Conservation (phyloP, 495 filamentous ascomycete genomes). For the Saxispiralis lemnorum region DNA sequence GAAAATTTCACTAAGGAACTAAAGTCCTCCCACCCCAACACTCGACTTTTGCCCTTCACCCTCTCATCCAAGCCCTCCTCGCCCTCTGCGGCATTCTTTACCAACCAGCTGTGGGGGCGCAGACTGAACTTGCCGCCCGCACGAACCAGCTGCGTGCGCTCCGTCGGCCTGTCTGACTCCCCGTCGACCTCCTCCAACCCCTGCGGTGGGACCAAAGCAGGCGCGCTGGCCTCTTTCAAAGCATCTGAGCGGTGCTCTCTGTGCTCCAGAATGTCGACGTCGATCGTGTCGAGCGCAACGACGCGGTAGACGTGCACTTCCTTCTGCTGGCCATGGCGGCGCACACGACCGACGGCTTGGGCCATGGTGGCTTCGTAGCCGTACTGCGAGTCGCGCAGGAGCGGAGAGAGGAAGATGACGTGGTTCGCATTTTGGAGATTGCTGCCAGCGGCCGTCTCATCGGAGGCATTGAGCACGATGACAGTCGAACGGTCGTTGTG, state of each 20-base stretch:
- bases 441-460: constrained; percentile 47
- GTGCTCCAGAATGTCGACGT: constrained; percentile 47
- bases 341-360: constrained; percentile 54
- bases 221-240: constrained; percentile 3
- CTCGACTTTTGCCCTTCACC: constrained; percentile 6
- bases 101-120: constrained; percentile 16
- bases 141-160: constrained; percentile 16
- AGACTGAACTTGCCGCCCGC: constrained; percentile 12
- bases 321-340: constrained; percentile 50
- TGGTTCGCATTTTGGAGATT: constrained; percentile 66
- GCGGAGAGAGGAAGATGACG: constrained; percentile 53
- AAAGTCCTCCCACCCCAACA: constrained; percentile 15
- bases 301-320: constrained; percentile 55
- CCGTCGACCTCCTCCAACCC: neutral
- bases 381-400: constrained; percentile 35
- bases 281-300: constrained; percentile 43
- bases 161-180: neutral
- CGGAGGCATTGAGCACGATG: constrained; percentile 47
- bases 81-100: neutral
- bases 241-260: constrained; percentile 14
- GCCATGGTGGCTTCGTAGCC: constrained; percentile 42
- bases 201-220: neutral
- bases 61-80: constrained; percentile 1
- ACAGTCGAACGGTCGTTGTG: constrained; percentile 27
- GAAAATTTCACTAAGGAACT: constrained; percentile 16